A percentile compares a stretch with the other conserved stretches of the same genome.
These are phyloP conservation scores for Paramecium octaurelia DNA, from an alignment of 73 alveolate genomes.

Conservation along the genomic window DNA sequence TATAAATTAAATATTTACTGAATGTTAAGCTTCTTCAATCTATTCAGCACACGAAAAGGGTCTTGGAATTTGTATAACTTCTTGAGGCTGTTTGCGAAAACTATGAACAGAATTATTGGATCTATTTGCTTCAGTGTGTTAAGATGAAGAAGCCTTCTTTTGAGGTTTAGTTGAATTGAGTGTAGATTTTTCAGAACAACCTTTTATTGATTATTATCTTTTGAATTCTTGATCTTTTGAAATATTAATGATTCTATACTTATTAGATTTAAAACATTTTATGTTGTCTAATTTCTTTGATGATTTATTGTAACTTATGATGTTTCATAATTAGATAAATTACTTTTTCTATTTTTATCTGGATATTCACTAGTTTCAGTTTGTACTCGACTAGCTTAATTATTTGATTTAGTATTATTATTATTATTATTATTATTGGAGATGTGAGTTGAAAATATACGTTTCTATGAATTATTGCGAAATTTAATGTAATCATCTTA, in stretches of 20 bases:
- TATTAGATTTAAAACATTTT: neutral
- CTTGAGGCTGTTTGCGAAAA: neutral
- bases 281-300: neutral
- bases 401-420: neutral
- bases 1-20: neutral
- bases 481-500: neutral
- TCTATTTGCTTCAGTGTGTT: conserved; percentile 36
- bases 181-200: neutral
- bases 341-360: neutral
- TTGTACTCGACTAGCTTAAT: neutral
- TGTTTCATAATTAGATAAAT: conserved; percentile 1
- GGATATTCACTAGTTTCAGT: neutral
- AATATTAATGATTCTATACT: neutral
- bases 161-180: neutral
- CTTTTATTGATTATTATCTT: neutral
- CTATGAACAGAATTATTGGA: conserved; percentile 46
- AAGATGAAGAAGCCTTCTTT: neutral
- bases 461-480: neutral
- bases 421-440: neutral
- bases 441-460: neutral
- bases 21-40: neutral
- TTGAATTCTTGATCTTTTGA: conserved; percentile 11
- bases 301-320: neutral
- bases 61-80: neutral
- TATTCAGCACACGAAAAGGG: conserved; percentile 36